phyloP scores from a whole-genome alignment of 2,329 filamentous ascomycete genomes.

The Aspergillus transmontanensis region DNA sequence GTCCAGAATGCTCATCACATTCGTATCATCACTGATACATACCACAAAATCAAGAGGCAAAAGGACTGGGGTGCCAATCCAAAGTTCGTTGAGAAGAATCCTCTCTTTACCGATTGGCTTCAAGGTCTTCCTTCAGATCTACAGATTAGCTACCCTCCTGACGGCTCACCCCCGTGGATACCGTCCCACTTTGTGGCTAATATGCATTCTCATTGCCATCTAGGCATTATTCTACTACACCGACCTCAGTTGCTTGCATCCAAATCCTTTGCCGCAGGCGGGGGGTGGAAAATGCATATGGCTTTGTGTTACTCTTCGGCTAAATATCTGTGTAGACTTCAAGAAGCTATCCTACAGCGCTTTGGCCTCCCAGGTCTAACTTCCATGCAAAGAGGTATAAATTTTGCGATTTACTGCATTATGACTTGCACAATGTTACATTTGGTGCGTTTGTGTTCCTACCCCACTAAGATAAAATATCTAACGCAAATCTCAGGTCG shows the following conservation, averaged over 20 bases:
- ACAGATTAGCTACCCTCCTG: slow-evolving; percentile 72
- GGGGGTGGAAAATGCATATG: slow-evolving; percentile 87
- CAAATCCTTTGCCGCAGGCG: slow-evolving; percentile 69
- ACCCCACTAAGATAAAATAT: not conserved
- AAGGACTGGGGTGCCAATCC: slow-evolving; percentile 88
- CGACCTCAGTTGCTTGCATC: slow-evolving; percentile 81
- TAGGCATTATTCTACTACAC: slow-evolving; percentile 83
- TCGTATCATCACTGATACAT: slow-evolving; percentile 73
- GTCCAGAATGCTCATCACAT: slow-evolving; percentile 77
- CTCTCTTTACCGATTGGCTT: slow-evolving; percentile 75
- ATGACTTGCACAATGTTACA: slow-evolving; percentile 92
- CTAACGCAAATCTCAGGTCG: slow-evolving; percentile 63
- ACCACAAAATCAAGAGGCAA: slow-evolving; percentile 71
- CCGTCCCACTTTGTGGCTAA: slow-evolving; percentile 87
- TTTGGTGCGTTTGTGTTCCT: slow-evolving; percentile 65
- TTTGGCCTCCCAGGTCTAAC: slow-evolving; percentile 80
- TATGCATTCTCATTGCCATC: slow-evolving; percentile 83
- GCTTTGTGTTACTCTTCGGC: slow-evolving; percentile 81
- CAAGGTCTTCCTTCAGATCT: slow-evolving; percentile 77
- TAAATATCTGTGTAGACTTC: slow-evolving; percentile 80
- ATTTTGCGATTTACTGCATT: slow-evolving; percentile 91
- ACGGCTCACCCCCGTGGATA: slow-evolving; percentile 81
- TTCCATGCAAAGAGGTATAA: slow-evolving; percentile 92
- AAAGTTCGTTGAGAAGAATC: slow-evolving; percentile 76
- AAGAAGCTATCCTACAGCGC: slow-evolving; percentile 76